Evolutionary conservation across 176 grass and related monocot species (phyloP).

Genomic region (Triticum timopheevii): DNA sequence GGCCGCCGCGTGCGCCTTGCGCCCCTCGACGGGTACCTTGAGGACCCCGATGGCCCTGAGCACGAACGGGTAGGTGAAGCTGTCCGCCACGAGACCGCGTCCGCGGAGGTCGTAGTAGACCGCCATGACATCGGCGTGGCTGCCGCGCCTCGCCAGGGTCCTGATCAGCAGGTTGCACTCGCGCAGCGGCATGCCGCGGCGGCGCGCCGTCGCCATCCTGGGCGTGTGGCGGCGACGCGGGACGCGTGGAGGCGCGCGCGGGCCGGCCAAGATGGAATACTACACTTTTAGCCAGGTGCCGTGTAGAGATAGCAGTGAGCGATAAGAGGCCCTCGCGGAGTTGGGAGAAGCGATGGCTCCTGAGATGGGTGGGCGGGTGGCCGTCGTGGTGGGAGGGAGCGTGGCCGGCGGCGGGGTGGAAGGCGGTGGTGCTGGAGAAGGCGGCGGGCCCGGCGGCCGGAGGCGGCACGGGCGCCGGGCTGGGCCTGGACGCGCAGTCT

Average conservation of each 20-base stretch:
- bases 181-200: conserved; percentile 38
- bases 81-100: conserved; percentile 50
- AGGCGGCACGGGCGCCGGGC: conserved; percentile 64
- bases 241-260: conserved; percentile 15
- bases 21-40: conserved; percentile 39
- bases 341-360: not conserved
- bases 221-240: conserved; percentile 23
- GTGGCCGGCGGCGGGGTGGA: conserved; percentile 66
- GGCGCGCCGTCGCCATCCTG: conserved; percentile 27
- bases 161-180: conserved; percentile 65
- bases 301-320: conserved; percentile 7
- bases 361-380: conserved; percentile 46
- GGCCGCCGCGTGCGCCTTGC: conserved; percentile 39
- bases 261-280: conserved; percentile 3
- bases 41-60: conserved; percentile 53
- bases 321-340: not conserved
- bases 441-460: conserved; percentile 47
- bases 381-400: conserved; percentile 80
- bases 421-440: conserved; percentile 71
- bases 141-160: conserved; percentile 36
- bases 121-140: conserved; percentile 33
- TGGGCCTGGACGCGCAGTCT: conserved; percentile 72
- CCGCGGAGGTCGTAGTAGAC: conserved; percentile 55
- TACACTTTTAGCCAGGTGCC: not conserved
- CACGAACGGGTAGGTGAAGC: conserved; percentile 72